Evolutionary conservation across 306 rosid species (phyloP).

Genomic region (Astragalus membranaceus): DNA sequence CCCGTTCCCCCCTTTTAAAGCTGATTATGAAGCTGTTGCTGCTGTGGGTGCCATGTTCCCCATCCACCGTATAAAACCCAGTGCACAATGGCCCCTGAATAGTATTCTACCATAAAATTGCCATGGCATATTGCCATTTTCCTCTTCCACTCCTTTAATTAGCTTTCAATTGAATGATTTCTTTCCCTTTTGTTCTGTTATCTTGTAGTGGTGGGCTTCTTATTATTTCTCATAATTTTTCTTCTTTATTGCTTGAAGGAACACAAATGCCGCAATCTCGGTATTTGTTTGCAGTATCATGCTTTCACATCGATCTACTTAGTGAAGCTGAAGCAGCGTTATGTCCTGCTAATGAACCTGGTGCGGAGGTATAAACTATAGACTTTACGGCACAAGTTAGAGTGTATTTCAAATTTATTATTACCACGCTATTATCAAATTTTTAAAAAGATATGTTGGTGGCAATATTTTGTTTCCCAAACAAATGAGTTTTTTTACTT

Average conservation of each 20-base stretch:
- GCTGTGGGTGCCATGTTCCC: neutral
- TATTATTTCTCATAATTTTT: slow-evolving; percentile 14
- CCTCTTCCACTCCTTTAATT: neutral
- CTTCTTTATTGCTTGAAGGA: slow-evolving; percentile 52
- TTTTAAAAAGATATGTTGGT: neutral
- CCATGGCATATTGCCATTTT: neutral
- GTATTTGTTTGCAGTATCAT: slow-evolving; percentile 94
- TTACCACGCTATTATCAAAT: neutral
- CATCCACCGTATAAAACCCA: neutral
- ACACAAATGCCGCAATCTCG: slow-evolving; percentile 88
- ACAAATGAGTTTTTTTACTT: neutral
- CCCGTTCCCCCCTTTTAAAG: too few relatives aligned
- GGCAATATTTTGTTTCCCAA: neutral
- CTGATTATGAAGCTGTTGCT: neutral
- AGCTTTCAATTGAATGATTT: neutral
- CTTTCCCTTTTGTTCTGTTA: neutral
- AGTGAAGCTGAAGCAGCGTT: slow-evolving; percentile 86
- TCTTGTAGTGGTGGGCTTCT: neutral
- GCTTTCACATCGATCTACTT: slow-evolving; percentile 91
- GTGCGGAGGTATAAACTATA: slow-evolving; percentile 68
- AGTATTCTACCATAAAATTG: neutral
- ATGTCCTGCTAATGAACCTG: slow-evolving; percentile 70
- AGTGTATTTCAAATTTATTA: neutral
- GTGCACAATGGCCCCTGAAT: neutral
- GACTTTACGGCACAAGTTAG: slow-evolving; percentile 19